Evolutionary conservation across 768 basidiomycete genomes (phyloP).

Genomic region (Brasilioporus rufonigricans): DNA sequence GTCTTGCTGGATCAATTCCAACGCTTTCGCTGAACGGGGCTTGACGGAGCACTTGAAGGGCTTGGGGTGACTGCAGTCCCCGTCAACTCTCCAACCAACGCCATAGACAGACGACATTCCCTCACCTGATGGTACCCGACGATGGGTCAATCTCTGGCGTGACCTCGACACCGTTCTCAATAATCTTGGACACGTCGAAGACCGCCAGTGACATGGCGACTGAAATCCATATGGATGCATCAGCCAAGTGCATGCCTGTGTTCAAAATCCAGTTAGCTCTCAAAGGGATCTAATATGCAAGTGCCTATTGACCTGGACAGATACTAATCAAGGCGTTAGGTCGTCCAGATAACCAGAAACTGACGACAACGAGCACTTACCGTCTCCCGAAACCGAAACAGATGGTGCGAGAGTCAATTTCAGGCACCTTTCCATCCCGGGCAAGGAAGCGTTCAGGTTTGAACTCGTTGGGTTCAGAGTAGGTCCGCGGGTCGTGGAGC

Average conservation of each 20-base stretch:
- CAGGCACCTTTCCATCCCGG: conserved; percentile 33
- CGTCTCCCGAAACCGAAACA: conserved; percentile 75
- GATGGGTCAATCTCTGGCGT: conserved; percentile 57
- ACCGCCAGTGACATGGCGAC: conserved; percentile 45
- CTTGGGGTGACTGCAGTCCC: conserved; percentile 49
- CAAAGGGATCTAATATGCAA: conserved; percentile 17
- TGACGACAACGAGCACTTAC: conserved; percentile 23
- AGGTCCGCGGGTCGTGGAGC: conserved; percentile 36
- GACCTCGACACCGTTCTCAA: conserved; percentile 46
- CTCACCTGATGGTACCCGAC: conserved; percentile 62
- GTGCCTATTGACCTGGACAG: conserved; percentile 26
- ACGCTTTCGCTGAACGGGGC: conserved; percentile 58
- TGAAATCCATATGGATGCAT: conserved; percentile 46
- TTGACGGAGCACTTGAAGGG: conserved; percentile 59
- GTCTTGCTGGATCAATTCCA: conserved; percentile 51
- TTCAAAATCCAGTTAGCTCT: conserved; percentile 3
- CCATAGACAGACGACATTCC: neutral
- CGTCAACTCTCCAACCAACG: conserved; percentile 1
- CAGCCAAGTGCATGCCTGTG: conserved; percentile 51
- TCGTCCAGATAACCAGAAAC: neutral
- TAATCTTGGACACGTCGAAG: conserved; percentile 45
- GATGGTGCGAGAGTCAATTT: conserved; percentile 55
- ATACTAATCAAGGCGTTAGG: conserved; percentile 12
- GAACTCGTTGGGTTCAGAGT: conserved; percentile 53
- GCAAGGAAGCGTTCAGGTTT: conserved; percentile 60